Conservation (phyloP, 1,284 basidiomycete genomes). For the Irpex sp. region DNA sequence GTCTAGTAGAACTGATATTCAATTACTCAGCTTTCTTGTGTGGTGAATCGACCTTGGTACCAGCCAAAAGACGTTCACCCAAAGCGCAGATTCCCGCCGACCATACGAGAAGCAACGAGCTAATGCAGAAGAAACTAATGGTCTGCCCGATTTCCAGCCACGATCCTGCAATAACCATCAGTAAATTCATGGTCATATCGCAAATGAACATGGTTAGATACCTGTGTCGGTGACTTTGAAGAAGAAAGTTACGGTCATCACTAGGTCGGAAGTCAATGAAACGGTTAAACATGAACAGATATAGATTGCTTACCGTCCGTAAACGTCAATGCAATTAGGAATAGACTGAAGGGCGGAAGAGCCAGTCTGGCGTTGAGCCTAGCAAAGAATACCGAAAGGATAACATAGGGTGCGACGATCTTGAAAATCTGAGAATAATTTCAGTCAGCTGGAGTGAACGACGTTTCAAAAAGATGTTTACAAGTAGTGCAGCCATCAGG, state of each 20-base stretch:
- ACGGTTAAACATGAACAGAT: background rate
- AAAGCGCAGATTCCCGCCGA: slow-evolving; percentile 71
- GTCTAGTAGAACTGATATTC: too few species aligned
- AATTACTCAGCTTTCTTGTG: background rate
- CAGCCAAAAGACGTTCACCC: slow-evolving; percentile 59
- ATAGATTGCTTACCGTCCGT: slow-evolving; percentile 56
- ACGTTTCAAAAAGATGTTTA: slow-evolving; percentile 27
- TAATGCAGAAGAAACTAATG: slow-evolving; percentile 86
- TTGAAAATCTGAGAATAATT: slow-evolving; percentile 66
- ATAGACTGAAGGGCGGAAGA: slow-evolving; percentile 74
- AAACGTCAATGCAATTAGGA: slow-evolving; percentile 70
- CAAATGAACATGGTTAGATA: background rate
- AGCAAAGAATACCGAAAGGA: slow-evolving; percentile 68
- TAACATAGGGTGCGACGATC: slow-evolving; percentile 77
- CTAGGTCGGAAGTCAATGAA: slow-evolving; percentile 29
- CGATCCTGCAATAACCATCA: slow-evolving; percentile 45
- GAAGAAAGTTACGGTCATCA: slow-evolving; percentile 83
- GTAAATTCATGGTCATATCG: slow-evolving; percentile 1
- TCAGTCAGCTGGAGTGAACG: background rate
- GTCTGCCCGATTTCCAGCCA: slow-evolving; percentile 91
- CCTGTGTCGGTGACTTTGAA: slow-evolving; percentile 78
- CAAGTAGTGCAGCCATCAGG: slow-evolving; percentile 74
- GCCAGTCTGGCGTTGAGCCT: slow-evolving; percentile 62
- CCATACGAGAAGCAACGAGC: slow-evolving; percentile 77
- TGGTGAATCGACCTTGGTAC: slow-evolving; percentile 18